phyloP scores from a whole-genome alignment of 805 yeast species.

The Candida cerambycidarum region DNA sequence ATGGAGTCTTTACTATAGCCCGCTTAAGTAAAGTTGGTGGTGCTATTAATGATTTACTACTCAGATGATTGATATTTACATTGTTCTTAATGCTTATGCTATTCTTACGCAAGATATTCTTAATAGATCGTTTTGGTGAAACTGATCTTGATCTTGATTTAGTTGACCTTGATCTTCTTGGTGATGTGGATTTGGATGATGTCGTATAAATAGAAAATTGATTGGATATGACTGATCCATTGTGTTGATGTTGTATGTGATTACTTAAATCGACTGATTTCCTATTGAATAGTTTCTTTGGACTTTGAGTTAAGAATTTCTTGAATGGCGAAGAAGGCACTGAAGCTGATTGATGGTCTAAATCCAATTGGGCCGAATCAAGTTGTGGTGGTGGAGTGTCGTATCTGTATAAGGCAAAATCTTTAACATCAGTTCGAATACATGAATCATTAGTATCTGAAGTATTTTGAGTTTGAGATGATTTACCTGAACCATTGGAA shows the following conservation, averaged over 20 bases:
- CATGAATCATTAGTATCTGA: neutral
- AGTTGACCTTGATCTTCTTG: constrained; percentile 30
- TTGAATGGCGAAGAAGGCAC: constrained; percentile 31
- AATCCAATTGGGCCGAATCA: neutral
- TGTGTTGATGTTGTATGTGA: constrained; percentile 24
- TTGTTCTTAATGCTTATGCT: neutral
- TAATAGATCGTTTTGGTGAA: constrained; percentile 16
- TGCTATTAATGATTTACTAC: constrained; percentile 8
- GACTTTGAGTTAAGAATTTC: constrained; percentile 30
- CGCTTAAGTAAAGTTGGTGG: constrained; percentile 19
- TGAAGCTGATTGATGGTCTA: neutral
- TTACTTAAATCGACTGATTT: constrained; percentile 15
- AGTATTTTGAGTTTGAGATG: neutral
- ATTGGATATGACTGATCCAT: constrained; percentile 27
- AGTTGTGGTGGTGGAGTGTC: constrained; percentile 13
- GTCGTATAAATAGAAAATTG: constrained; percentile 27
- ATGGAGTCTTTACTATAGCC: constrained; percentile 16
- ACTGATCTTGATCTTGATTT: constrained; percentile 14
- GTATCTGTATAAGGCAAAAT: constrained; percentile 3
- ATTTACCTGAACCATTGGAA: constrained; percentile 9
- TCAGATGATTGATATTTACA: too few relatives aligned
- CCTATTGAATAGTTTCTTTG: constrained; percentile 24
- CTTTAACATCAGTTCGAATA: neutral
- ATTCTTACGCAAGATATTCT: constrained; percentile 8
- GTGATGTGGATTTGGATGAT: constrained; percentile 33